A percentile compares a stretch with the other conserved stretches of the same genome.
phyloP scores from a whole-genome alignment of 192 early-diverging fungal species.

The Radiomyces spectabilis region DNA sequence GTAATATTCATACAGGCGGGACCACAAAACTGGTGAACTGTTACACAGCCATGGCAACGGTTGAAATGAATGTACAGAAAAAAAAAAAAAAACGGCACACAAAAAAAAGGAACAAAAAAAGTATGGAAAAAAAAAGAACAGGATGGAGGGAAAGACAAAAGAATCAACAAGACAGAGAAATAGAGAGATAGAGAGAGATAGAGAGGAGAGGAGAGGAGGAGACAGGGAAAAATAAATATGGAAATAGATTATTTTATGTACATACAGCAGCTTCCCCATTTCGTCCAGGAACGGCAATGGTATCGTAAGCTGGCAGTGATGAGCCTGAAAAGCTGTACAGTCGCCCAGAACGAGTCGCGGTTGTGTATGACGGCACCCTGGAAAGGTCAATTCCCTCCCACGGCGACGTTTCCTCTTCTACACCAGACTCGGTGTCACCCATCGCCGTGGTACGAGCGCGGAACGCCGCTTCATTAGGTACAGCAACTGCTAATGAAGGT shows the following conservation, averaged over 20 bases:
- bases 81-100: not conserved
- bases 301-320: constrained; percentile 14
- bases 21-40: too few relatives aligned
- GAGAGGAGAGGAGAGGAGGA: not conserved
- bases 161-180: not conserved
- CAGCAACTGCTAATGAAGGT: constrained; percentile 6
- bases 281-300: constrained; percentile 2
- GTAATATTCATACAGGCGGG: too few relatives aligned
- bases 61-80: too few relatives aligned
- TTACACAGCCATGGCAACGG: too few relatives aligned
- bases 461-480: constrained; percentile 20
- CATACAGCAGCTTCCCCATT: not conserved
- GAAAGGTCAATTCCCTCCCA: constrained; percentile 16
- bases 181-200: not conserved
- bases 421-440: not conserved
- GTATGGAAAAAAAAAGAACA: not conserved
- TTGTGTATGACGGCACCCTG: constrained; percentile 21
- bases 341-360: constrained; percentile 10
- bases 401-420: not conserved
- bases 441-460: not conserved
- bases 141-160: too few relatives aligned
- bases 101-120: not conserved
- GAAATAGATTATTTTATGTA: not conserved
- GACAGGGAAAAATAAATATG: not conserved
- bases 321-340: constrained; percentile 3